Base-by-base conservation (phyloP, 768 basidiomycete genomes). In the Exsudoporus frostii region DNA sequence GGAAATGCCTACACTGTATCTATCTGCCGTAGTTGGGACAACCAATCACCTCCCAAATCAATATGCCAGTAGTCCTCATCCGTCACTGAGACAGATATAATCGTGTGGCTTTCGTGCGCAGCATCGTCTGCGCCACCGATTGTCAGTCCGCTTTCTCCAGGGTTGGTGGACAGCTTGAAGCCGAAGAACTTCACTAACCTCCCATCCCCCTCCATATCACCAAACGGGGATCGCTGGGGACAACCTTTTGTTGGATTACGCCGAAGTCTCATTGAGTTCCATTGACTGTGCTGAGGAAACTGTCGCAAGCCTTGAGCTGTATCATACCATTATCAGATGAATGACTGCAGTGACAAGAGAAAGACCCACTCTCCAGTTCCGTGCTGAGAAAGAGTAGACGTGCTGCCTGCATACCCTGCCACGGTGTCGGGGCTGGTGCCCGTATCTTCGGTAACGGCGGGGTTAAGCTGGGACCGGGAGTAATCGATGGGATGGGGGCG, bases 401-500 rank as follows among this genome's bases (percentile, higher is more conserved):
- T 62, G 90, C 84, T 17, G 76, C 75, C 59, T 89, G 86, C 79
- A 92, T 81, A 8, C 85, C 84, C 50, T 82, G 78, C 54, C 83
- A n/a, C n/a, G n/a, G n/a, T n/a, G n/a, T n/a, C n/a, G n/a, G n/a
- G n/a, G n/a, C 43, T 1, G 59, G 51, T 6, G 49, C 19, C 11
- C 43, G 44, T 4, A 44, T 15, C n/a, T 20, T 55, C 8, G 56
- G 29, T 38, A 33, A 17, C 4, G 53, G 48, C 7, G 47, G 54
- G 4, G 53, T 44, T 8, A 48, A 27, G 20, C 60, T 45, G 22
- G 56, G 36, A 13, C 45, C 36, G 10, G 52, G 46, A 24, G 49
- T 17, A 9, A 10, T 25, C 9, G 42, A 37, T 4, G 51, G 43
- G 9, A 33, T n/a, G 59, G 27, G 2, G 54, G 47, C 6, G 24